Evolutionary conservation across 2,329 filamentous ascomycete genomes (phyloP).

Genomic region (Paraphoma sp.): DNA sequence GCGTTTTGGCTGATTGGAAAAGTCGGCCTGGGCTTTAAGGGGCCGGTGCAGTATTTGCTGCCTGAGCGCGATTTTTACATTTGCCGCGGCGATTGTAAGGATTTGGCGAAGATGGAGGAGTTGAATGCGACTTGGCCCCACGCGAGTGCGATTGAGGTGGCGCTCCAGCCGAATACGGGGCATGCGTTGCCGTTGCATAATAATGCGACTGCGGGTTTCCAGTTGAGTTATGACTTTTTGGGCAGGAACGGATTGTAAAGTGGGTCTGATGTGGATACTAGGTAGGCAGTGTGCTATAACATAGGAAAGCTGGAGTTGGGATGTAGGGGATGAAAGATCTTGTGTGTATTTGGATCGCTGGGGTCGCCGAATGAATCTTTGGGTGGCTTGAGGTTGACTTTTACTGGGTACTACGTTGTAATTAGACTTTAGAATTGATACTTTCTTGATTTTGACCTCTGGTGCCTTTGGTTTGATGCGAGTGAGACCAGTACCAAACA

Average conservation of each 20-base stretch:
- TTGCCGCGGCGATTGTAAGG: constrained; percentile 49
- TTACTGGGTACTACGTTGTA: no score
- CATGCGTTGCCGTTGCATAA: constrained; percentile 45
- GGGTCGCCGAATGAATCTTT: no score
- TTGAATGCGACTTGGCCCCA: constrained; percentile 33
- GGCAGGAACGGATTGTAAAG: constrained; percentile 1
- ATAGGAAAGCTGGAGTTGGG: no score
- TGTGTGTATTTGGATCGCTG: no score
- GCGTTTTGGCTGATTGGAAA: constrained; percentile 21
- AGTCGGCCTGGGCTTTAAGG: constrained; percentile 34
- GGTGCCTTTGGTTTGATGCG: no score
- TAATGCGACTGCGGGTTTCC: constrained; percentile 40
- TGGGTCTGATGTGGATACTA: background rate
- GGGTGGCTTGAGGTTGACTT: no score
- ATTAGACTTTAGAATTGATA: no score
- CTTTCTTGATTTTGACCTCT: no score
- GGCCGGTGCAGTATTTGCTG: constrained; percentile 33
- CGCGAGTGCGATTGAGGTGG: constrained; percentile 31
- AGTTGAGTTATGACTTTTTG: constrained; percentile 11
- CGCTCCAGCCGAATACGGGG: constrained; percentile 47
- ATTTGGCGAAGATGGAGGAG: constrained; percentile 11
- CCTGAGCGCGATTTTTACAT: constrained; percentile 25
- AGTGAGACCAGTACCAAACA: no score
- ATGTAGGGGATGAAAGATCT: no score
- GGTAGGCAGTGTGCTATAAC: no score